phyloP scores from a whole-genome alignment of 1,284 basidiomycete species.

The Moniliophthora roreri region DNA sequence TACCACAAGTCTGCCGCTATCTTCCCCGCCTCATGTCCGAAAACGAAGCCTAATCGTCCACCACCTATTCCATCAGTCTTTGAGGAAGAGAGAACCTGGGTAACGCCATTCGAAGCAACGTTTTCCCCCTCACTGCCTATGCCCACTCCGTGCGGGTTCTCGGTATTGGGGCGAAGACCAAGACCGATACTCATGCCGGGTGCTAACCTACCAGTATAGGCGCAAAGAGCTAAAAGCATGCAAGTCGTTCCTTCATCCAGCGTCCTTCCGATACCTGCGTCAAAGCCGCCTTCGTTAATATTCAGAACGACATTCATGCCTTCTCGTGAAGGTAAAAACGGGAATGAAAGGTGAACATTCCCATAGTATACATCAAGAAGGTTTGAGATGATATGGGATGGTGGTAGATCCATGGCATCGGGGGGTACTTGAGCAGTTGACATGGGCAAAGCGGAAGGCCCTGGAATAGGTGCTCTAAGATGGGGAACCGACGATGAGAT shows the following conservation, averaged over 20 bases:
- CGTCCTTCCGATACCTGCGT: slow-evolving; percentile 11
- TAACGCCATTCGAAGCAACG: no score
- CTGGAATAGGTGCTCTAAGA: background rate
- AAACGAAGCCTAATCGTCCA: background rate
- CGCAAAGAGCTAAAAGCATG: slow-evolving; percentile 25
- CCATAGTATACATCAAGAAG: slow-evolving; percentile 25
- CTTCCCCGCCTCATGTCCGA: slow-evolving; percentile 15
- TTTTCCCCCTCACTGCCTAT: no score
- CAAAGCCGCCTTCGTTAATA: background rate
- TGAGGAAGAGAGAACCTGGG: no score
- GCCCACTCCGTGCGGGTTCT: no score
- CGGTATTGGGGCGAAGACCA: slow-evolving; percentile 14
- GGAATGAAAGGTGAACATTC: slow-evolving; percentile 24
- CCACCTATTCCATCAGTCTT: background rate
- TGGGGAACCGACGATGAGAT: background rate
- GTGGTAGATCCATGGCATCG: slow-evolving; percentile 22
- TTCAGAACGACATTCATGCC: slow-evolving; percentile 13
- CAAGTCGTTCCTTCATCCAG: slow-evolving; percentile 12
- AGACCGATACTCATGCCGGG: background rate
- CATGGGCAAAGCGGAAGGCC: background rate
- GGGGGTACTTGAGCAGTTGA: slow-evolving; percentile 2
- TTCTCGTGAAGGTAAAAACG: slow-evolving; percentile 22
- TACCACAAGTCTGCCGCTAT: slow-evolving; percentile 28
- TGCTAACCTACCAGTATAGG: slow-evolving; percentile 24
- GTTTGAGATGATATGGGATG: slow-evolving; percentile 21